Evolutionary conservation across 2,329 filamentous ascomycete species (phyloP).

Genomic region (Epichloe uncinata): DNA sequence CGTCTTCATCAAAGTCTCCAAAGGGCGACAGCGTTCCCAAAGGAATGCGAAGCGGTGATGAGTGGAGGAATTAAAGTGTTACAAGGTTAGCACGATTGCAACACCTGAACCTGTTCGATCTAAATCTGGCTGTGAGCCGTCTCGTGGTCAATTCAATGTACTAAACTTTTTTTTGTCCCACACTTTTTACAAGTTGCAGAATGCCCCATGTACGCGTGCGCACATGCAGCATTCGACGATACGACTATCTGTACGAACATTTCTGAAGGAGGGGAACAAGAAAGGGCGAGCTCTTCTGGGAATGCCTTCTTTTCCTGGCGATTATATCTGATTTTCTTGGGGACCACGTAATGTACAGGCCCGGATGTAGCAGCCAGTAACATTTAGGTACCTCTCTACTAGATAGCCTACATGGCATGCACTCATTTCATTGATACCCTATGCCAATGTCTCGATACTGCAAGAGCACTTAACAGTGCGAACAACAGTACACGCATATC

Average conservation of each 20-base stretch:
- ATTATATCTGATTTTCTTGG: neutral
- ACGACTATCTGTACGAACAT: neutral
- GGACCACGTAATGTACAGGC: neutral
- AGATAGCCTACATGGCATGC: no score
- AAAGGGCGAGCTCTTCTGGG: neutral
- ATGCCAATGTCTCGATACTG: neutral
- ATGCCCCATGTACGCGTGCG: neutral
- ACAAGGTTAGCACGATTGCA: neutral
- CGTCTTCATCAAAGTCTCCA: conserved; percentile 13
- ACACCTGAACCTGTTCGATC: no score
- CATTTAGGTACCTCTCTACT: neutral
- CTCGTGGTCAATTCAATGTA: neutral
- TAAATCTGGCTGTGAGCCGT: no score
- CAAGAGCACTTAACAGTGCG: neutral
- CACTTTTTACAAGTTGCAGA: neutral
- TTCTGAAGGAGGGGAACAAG: neutral
- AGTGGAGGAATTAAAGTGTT: conserved; percentile 27
- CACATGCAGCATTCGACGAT: neutral
- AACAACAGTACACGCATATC: no score
- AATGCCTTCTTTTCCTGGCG: neutral
- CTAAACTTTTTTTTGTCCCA: no score
- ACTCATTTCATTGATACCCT: no score
- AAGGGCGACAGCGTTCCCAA: conserved; percentile 18
- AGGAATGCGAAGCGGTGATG: conserved; percentile 32
- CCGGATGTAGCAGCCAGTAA: neutral